Percentiles rank a stretch among this genome's conserved stretches.
phyloP scores from a whole-genome alignment of 1,284 basidiomycete species.

The Pholiota adiposa region DNA sequence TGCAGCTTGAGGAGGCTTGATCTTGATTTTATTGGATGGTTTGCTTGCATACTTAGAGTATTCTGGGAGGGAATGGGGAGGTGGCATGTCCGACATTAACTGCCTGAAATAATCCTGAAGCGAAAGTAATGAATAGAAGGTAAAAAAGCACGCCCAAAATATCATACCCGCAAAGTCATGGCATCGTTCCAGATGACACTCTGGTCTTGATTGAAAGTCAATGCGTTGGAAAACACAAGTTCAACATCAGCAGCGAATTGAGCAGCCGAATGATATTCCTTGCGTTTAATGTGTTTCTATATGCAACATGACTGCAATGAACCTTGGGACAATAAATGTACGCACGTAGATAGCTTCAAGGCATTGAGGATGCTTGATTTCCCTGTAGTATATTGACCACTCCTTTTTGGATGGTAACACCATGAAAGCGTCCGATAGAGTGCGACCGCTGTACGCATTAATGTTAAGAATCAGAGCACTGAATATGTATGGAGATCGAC shows the following conservation, averaged over 20 bases:
- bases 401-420: constrained; percentile 78
- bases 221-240: constrained; percentile 90
- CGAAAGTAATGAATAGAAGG: not conserved
- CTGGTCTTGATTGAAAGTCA: constrained; percentile 79
- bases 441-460: constrained; percentile 56
- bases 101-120: constrained; percentile 69
- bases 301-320: constrained; percentile 14
- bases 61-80: constrained; percentile 61
- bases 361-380: constrained; percentile 84
- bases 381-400: constrained; percentile 86
- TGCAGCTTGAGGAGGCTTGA: constrained; percentile 54
- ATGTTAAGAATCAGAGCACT: not conserved
- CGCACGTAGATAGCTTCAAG: constrained; percentile 81
- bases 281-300: constrained; percentile 77
- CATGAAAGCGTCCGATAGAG: constrained; percentile 81
- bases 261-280: constrained; percentile 66
- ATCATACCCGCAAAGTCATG: constrained; percentile 57
- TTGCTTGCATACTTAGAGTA: constrained; percentile 45
- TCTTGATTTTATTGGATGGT: constrained; percentile 64
- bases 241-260: constrained; percentile 89
- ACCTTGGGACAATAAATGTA: constrained; percentile 16
- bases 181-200: constrained; percentile 81
- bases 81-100: constrained; percentile 75
- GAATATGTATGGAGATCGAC: constrained; percentile 27
- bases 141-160: not conserved